Evolutionary conservation across 257 asterid genomes (phyloP), one percentile per base, ranked within the genome.

Genomic region (Nicotiana tabacum): DNA sequence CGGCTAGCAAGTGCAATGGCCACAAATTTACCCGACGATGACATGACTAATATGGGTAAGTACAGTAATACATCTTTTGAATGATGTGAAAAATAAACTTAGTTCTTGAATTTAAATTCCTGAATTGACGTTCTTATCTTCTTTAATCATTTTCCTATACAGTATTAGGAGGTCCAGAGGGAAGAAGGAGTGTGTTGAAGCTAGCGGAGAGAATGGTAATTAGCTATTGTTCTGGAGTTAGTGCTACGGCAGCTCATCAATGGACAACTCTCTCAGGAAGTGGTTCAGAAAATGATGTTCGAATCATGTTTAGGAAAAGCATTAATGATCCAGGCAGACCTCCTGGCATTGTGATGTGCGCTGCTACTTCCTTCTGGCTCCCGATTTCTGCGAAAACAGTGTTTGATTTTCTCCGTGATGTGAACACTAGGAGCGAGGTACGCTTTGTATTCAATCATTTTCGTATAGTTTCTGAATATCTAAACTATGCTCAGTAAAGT

Each of bases 331-430:
- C 83, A 5, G 86, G 76, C 51, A 57, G 18, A 58, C 93, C 91
- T 6, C 43, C 70, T 5, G 90, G 92, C 2, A 58, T 85, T 37
- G 84, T 85, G 4, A 83, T 91, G 6, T 58, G 62, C 53, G 72
- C 83, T 5, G 88, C 92, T 0, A 88, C 90, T 77, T 90, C 94
- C 30, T 81, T 87, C 13, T 91, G 93, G 93, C 87, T 89, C 6
- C 90, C 94, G 0, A 16, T 83, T 35, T 77, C 88, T 39, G 88
- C 92, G 0, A 83, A 77, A 56, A 67, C 33, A 57, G 81, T 87
- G 11, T 90, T 90, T 43, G 81, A 88, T 78, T 91, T 76, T 51
- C 69, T 88, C n/a, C 82, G 83, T 4, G 84, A 87, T 61, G 69
- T 67, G 9, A 78, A 37, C 35, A 56, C 33, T 7, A 83, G 92